Evolutionary conservation across 2,329 filamentous ascomycete species (phyloP), one percentile per base, ranked within the genome.

Genomic region (Dactylellina sp.): DNA sequence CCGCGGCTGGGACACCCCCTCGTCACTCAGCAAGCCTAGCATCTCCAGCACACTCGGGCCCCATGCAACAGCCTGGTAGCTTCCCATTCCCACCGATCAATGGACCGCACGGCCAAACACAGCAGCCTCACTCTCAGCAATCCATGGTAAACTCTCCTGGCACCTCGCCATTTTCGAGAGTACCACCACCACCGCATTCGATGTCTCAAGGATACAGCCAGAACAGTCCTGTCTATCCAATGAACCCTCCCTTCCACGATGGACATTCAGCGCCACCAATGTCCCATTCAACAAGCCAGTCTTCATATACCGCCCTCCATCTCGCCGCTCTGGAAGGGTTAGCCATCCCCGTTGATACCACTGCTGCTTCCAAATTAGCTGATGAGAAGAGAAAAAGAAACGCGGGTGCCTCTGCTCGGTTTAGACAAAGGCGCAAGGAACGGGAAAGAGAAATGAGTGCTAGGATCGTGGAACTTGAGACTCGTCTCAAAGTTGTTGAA

Each of bases 351-450:
- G 88, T 94, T 7, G 92, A 96, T 79, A 88, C 91, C 46, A 90
- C 92, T 77, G 90, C 92, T 78, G 92, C 90, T 11, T 96, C 92
- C 11, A 89, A 89, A 77, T 88, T 91, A 78, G 91, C 91, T 40
- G 91, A 95, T 78, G 91, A 96, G 81, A 96, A 95, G 82, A 86
- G 92, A 64, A 89, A 90, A 80, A 87, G 92, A 57, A 96, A 96
- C 79, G 92, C 92, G 42, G 91, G 91, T 52, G 92, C 92, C 4
- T 96, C 92, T 65, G 91, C 91, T 52, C 86, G 92, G 71, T 95
- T 96, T 76, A 87, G 92, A 63, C 88, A 89, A 79, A 86, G 93
- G 71, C 89, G 92, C 79, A 96, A 96, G 82, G 91, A 93, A 79
- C 89, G 90, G 80, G 91, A 94, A 80, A 87, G 87, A 77, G 89